phyloP scores from a whole-genome alignment of 208 protist genomes.

The Trypanosoma platydactyli region DNA sequence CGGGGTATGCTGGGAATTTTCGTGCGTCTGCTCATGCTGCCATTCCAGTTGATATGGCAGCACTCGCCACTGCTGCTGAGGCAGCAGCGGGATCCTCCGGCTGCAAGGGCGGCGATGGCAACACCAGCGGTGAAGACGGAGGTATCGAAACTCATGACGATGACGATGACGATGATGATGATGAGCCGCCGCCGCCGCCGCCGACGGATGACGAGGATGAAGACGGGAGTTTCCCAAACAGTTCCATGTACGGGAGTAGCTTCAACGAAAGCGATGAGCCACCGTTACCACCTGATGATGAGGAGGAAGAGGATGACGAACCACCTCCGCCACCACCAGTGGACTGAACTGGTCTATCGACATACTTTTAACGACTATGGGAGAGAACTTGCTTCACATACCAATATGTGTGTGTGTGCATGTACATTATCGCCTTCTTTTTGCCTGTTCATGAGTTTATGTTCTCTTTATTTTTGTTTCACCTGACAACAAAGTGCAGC shows the following conservation, averaged over 20 bases:
- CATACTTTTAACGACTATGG: neutral
- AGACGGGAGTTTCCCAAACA: neutral
- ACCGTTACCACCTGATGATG: constrained; percentile 4
- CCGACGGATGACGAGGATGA: neutral
- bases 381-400: neutral
- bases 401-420: constrained; percentile 6
- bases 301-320: constrained; percentile 3
- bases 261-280: neutral
- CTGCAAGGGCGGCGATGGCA: too few species aligned
- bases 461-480: neutral
- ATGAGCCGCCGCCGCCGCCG: constrained; percentile 4
- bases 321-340: constrained; percentile 13
- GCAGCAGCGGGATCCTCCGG: neutral
- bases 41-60: constrained; percentile 2
- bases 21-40: constrained; percentile 2
- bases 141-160: neutral
- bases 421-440: neutral
- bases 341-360: constrained; percentile 14
- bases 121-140: neutral
- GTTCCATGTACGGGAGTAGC: neutral
- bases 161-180: constrained; percentile 10
- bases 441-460: neutral
- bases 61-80: neutral
- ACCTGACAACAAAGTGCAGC: neutral
- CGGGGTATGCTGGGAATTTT: constrained; percentile 20